phyloP scores from a whole-genome alignment of 2,329 filamentous ascomycete genomes.

The Rachicladosporium sp. region DNA sequence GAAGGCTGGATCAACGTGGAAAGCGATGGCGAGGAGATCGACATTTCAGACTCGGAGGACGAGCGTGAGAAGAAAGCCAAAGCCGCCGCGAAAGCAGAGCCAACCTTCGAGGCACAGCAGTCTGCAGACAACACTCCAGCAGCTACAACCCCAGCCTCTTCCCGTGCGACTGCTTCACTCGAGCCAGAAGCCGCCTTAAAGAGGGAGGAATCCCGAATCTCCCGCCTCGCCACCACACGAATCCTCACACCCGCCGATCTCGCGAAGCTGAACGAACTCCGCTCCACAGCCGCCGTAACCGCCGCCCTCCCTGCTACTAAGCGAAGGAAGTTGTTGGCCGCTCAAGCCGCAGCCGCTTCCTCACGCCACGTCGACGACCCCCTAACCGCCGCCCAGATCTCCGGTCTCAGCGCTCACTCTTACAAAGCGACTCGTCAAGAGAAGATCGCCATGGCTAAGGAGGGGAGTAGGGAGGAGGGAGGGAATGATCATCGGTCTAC shows the following conservation, averaged over 20 bases:
- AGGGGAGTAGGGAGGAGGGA: constrained; percentile 56
- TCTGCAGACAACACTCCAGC: no score
- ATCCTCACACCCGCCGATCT: constrained; percentile 93
- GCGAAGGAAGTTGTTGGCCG: constrained; percentile 24
- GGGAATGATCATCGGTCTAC: constrained; percentile 65
- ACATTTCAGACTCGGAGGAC: constrained; percentile 61
- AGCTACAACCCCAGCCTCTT: constrained; percentile 13
- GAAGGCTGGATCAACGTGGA: constrained; percentile 90
- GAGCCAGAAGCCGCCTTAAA: constrained; percentile 18
- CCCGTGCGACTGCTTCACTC: constrained; percentile 9
- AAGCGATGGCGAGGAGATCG: constrained; percentile 65
- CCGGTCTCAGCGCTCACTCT: constrained; percentile 64
- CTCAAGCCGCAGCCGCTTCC: constrained; percentile 17
- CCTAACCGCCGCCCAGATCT: constrained; percentile 82
- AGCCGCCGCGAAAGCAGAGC: constrained; percentile 6
- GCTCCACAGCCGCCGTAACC: constrained; percentile 58
- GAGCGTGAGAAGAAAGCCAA: constrained; percentile 41
- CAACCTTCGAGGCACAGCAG: constrained; percentile 5
- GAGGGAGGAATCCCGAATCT: constrained; percentile 27
- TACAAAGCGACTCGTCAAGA: constrained; percentile 85
- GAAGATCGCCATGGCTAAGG: constrained; percentile 67
- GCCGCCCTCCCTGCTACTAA: constrained; percentile 40
- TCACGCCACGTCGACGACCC: constrained; percentile 64
- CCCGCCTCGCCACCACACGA: constrained; percentile 77
- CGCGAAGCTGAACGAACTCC: constrained; percentile 84